Base-by-base conservation (phyloP, 108 stramenopile genomes). In the Discostella pseudostelligera region DNA sequence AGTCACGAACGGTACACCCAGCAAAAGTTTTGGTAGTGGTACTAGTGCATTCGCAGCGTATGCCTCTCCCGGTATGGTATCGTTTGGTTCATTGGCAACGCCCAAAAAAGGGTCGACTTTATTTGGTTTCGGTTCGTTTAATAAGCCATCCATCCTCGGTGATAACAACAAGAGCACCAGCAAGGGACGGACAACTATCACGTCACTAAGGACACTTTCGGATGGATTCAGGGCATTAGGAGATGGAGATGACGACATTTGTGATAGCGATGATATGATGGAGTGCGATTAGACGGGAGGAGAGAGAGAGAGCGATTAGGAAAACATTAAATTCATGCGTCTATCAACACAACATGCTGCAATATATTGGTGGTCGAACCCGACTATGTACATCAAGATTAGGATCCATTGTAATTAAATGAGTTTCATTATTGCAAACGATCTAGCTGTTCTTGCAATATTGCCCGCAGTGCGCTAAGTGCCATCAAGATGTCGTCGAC, bases 231-330 rank as follows among this genome's bases (percentile, higher is more conserved):
- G 55, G 19, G 55, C 16, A 56, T 19, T 26, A 19, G 17, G 24
- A 10, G 24, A 28, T 14, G 13, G 50, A 14, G 32, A 19, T 35
- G 32, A 26, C 32, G 55, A 56, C n/a, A 32, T 32, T 32, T 32
- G 50, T 51, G 32, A 19, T 17, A 56, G 55, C 32, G 55, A 56
- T 39, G 55, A 56, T 32, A 16, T 19, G 13, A 56, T 56, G 55
- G 55, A 56, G 19, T 51, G 50, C 50, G 50, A 56, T 54, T 54
- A 16, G 25, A 28, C 50, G 21, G 10, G 49, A 25, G 8, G 22
- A 24, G 12, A 25, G 3, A 25, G 25, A 11, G 12, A 50, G 7
- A 24, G 6, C 46, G 21, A 25, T 17, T 7, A 21, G 20, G 16
- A 47, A 14, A 17, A 44, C 39, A 40, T 40, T 11, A 45, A 45